Evolutionary conservation across 768 basidiomycete genomes (phyloP), one percentile per base, ranked within the genome.

Genomic region (Cyclocybe cylindracea): DNA sequence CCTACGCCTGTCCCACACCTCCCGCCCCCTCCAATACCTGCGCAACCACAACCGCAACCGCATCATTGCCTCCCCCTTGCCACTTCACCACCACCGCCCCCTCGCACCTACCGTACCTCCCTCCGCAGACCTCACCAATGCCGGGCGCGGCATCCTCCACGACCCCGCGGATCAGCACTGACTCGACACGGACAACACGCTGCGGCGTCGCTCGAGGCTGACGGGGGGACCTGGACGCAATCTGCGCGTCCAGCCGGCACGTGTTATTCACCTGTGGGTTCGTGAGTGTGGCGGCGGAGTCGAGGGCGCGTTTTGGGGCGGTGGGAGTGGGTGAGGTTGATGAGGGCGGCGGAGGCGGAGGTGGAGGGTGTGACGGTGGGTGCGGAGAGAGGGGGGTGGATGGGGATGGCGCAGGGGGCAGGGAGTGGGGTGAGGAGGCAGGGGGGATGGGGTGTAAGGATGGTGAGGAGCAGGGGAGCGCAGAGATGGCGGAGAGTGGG

Each of bases 141-240:
- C 37, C 8, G 38, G 42, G 7, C 53, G 33, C 1, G 42, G 46
- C 16, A 5, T 36, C 36, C 16, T 44, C 19, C 36, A 37, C 36
- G 55, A 82, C 54, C 82, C 84, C 58, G 72, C 82, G 31, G 88
- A 89, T 67, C 68, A 84, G 46, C 74, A 79, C 62, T 86, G 82
- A 70, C 77, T 83, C 62, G 58, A 64, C 35, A 71, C 74, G 33
- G 78, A 75, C 45, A 74, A 75, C 64, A 62, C 74, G 36, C 69
- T 88, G 60, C 76, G 51, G 83, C 81, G 46, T 74, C 82, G 69
- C 78, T 88, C 62, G 87, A 89, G n/a, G 67, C 71, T 89, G 31
- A 87, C 88, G 3, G 88, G 88, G 39, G 72, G 78, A 77, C 61
- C 79, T 73, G 55, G 65, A 66, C n/a, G n/a, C 55, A 82, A 87